These are phyloP conservation scores for Coemansia sp. DNA, from an alignment of 192 early-diverging fungal species.

Conservation along the genomic window DNA sequence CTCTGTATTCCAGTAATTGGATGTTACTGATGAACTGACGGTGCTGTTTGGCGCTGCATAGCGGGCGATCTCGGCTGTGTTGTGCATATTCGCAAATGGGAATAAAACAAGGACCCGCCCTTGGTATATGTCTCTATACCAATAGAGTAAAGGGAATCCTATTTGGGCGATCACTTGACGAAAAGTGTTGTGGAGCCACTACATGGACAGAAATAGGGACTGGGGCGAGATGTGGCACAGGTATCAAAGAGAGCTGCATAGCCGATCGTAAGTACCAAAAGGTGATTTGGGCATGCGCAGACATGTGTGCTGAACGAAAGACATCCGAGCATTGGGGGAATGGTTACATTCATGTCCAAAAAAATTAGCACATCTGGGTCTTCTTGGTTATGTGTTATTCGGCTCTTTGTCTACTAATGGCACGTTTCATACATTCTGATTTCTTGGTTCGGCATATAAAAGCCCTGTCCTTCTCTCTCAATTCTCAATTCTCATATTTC, in stretches of 20 bases:
- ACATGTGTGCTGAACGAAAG: slow-evolving; percentile 3
- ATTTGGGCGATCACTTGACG: not conserved
- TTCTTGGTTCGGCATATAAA: not conserved
- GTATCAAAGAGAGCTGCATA: not conserved
- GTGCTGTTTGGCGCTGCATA: not conserved
- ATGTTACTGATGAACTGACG: not conserved
- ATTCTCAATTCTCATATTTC: not conserved
- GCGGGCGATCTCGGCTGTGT: not conserved
- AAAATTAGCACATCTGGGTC: not conserved
- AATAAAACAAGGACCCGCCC: not conserved
- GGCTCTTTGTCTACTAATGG: not conserved
- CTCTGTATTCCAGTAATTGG: not conserved
- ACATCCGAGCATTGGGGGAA: not conserved
- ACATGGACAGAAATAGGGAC: not conserved
- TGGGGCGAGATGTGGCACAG: not conserved
- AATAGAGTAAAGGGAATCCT: not conserved
- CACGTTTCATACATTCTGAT: not conserved
- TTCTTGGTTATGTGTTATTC: not conserved
- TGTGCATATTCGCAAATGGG: not conserved
- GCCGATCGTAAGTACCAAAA: not conserved
- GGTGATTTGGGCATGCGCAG: not conserved
- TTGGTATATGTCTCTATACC: not conserved
- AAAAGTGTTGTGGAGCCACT: not conserved
- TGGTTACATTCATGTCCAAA: not conserved
- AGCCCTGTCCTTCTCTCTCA: not conserved